Percentiles rank a stretch among this genome's conserved stretches.
These are phyloP conservation scores for Penicillium simplicissimum DNA, from an alignment of 495 filamentous ascomycete species.

Conservation along the genomic window DNA sequence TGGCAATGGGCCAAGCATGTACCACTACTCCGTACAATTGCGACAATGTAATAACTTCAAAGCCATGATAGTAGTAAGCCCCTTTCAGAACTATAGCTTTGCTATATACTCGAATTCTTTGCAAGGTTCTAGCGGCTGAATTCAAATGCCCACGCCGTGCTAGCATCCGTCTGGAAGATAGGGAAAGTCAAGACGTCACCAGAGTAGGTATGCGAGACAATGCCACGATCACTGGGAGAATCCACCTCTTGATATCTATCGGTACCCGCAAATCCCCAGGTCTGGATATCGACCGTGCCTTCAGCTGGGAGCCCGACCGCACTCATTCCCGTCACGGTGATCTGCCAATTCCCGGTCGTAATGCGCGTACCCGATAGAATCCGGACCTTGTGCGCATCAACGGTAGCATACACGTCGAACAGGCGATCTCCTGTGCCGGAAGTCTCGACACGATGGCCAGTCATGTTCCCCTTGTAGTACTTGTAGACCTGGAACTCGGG, in stretches of 20 bases:
- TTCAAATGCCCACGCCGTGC: conserved; percentile 40
- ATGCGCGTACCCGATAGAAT: conserved; percentile 35
- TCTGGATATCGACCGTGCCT: conserved; percentile 33
- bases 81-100: background rate
- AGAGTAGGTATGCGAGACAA: conserved; percentile 30
- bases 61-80: background rate
- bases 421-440: conserved; percentile 28
- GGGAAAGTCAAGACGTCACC: conserved; percentile 36
- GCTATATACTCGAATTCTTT: background rate
- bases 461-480: conserved; percentile 45
- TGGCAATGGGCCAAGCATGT: background rate
- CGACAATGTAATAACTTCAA: background rate
- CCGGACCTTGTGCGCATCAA: conserved; percentile 26
- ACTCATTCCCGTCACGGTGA: conserved; percentile 29
- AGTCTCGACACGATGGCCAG: conserved; percentile 35
- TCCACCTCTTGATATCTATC: conserved; percentile 26
- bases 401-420: conserved; percentile 40
- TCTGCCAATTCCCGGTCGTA: conserved; percentile 33
- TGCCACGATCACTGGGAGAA: conserved; percentile 33
- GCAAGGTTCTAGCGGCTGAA: conserved; percentile 15
- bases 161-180: conserved; percentile 33
- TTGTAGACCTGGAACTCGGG: conserved; percentile 46
- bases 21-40: too few species aligned
- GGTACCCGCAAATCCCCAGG: conserved; percentile 26
- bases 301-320: conserved; percentile 30